phyloP scores from a whole-genome alignment of 2,329 filamentous ascomycete genomes.

The Aspergillus ochraceoroseus region DNA sequence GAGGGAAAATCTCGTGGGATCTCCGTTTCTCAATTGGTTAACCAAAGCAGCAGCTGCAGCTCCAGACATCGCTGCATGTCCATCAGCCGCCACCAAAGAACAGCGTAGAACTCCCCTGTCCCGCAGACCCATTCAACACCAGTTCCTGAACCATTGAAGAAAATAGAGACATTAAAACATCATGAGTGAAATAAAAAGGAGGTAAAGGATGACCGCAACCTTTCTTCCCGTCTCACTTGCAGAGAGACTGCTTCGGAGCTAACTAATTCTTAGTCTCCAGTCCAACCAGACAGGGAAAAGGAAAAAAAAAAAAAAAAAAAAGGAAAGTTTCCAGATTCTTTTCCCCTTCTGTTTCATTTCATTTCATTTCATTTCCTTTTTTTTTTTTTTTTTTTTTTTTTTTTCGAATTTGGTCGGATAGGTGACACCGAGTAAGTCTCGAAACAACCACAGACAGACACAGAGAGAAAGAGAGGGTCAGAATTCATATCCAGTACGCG shows the following conservation, averaged over 20 bases:
- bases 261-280: slow-evolving; percentile 6
- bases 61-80: slow-evolving; percentile 16
- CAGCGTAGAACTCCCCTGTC: slow-evolving; percentile 28
- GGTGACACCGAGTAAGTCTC: slow-evolving; percentile 5
- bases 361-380: too few species aligned
- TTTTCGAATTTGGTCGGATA: slow-evolving; percentile 12
- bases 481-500: background rate
- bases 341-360: background rate
- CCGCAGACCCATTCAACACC: slow-evolving; percentile 30
- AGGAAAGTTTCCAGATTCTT: background rate
- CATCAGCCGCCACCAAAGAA: slow-evolving; percentile 18
- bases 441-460: slow-evolving; percentile 2
- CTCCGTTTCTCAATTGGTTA: slow-evolving; percentile 13
- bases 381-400: slow-evolving; percentile 3
- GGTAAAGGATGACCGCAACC: slow-evolving; percentile 7
- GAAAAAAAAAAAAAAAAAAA: slow-evolving; percentile 2
- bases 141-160: slow-evolving; percentile 23
- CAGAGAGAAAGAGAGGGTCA: slow-evolving; percentile 5
- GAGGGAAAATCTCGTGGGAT: too few species aligned
- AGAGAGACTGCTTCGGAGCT: slow-evolving; percentile 8
- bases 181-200: slow-evolving; percentile 19
- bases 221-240: slow-evolving; percentile 13
- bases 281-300: slow-evolving; percentile 1
- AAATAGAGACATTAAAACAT: slow-evolving; percentile 16
- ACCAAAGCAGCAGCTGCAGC: slow-evolving; percentile 10